Evolutionary conservation across 2,329 filamentous ascomycete species (phyloP), one percentile per base, ranked within the genome.

Genomic region (Lachnellula subtilissima): DNA sequence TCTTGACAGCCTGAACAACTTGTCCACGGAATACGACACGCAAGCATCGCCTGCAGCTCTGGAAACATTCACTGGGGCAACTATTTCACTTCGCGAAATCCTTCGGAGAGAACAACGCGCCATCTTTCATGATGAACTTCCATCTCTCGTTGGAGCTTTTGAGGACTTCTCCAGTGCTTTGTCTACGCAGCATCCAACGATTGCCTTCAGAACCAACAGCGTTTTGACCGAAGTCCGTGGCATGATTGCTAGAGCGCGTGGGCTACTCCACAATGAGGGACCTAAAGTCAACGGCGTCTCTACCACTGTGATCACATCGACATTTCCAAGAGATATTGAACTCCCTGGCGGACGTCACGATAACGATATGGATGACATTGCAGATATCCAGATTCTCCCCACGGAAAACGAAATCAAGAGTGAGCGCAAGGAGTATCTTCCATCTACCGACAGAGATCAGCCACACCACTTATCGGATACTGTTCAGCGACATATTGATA

Each of bases 401-500:
- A 54, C 52, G 4, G 52, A 40, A 19, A 47, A 54, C 15, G 52
- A 54, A 43, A 49, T 54, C 32, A 48, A 47, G 15, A 54, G 52
- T 35, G 45, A 54, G 4, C 9, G 5, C n/a, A 32, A 40, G 32
- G 68, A 71, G 9, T 71, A 67, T 32, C 54, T 74, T 0, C 71
- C 71, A 0, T 62, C 59, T 1, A 67, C 64, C 1, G 66, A 72
- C 46, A 59, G 58, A 0, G 59, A 67, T 19, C 62, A 70, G 32
- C 63, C 59, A 5, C 67, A 71, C 37, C 67, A 65, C 40, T 61
- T 71, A 14, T 49, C 66, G 37, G 51, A 56, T 35, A 15, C 36
- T 15, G 52, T 64, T 4, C 61, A 67, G 36, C 59, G 71, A 7
- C 66, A 70, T 42, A 64, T 72, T 12, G 70, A 72, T 55, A 71